These are phyloP conservation scores for Porodaedalea pini DNA, from an alignment of 1,284 basidiomycete genomes.

Conservation along the genomic window DNA sequence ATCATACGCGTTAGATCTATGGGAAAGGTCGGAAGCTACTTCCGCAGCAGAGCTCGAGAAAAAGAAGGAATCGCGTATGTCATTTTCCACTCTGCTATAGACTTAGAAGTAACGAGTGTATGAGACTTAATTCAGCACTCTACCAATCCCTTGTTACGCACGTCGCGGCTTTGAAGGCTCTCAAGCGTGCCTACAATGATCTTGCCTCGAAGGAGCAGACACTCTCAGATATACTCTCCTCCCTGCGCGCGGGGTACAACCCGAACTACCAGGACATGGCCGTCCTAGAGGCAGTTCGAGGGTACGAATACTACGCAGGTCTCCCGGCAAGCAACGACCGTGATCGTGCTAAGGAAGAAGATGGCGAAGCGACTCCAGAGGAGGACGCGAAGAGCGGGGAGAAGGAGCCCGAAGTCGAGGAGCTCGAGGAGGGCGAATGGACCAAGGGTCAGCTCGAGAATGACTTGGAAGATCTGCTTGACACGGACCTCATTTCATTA, in stretches of 20 bases:
- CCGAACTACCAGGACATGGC: conserved; percentile 99
- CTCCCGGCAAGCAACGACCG: conserved; percentile 63
- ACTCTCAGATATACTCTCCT: conserved; percentile 81
- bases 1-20: conserved; percentile 48
- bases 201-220: conserved; percentile 72
- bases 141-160: conserved; percentile 77
- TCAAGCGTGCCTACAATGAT: conserved; percentile 69
- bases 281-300: conserved; percentile 92
- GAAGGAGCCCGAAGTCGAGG: conserved; percentile 34
- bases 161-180: conserved; percentile 69
- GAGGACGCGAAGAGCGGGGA: conserved; percentile 29
- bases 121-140: conserved; percentile 52
- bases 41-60: conserved; percentile 73
- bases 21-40: conserved; percentile 65
- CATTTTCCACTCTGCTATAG: background rate
- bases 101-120: conserved; percentile 29
- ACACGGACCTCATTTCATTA: conserved; percentile 69
- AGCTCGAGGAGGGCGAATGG: conserved; percentile 51
- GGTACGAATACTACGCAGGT: conserved; percentile 82
- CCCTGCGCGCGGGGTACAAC: conserved; percentile 86
- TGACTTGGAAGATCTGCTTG: conserved; percentile 65
- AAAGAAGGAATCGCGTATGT: conserved; percentile 83
- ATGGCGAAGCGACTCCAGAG: conserved; percentile 33
- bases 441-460: conserved; percentile 50
- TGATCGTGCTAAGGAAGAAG: conserved; percentile 36